A percentile compares a stretch with the other conserved stretches of the same genome.
Conservation (phyloP, 106 monocot species). For the Acorus calamus region DNA sequence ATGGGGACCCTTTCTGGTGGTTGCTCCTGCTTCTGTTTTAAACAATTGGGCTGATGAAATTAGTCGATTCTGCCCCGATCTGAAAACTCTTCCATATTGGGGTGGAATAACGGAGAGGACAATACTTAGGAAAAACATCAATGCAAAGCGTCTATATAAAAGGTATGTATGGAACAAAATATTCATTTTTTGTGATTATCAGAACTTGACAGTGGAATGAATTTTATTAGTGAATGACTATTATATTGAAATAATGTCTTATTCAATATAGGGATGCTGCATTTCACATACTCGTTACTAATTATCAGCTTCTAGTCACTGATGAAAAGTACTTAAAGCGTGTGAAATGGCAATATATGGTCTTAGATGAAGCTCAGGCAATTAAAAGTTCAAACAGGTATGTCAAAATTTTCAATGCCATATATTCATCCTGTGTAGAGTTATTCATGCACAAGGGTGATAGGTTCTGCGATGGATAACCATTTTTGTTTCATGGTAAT, state of each 20-base stretch:
- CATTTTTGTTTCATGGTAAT: no score
- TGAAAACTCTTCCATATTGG: conserved; percentile 96
- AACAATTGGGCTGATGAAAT: conserved; percentile 99
- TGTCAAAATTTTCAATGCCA: conserved; percentile 6
- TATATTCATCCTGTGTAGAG: no score
- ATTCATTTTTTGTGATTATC: neutral
- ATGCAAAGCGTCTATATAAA: conserved; percentile 88
- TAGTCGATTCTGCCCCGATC: conserved; percentile 81
- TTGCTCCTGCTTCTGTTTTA: conserved; percentile 92
- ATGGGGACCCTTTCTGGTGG: conserved; percentile 97
- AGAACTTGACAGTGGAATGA: no score
- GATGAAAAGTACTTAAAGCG: conserved; percentile 84
- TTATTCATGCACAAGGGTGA: no score
- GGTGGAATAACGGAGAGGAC: conserved; percentile 64
- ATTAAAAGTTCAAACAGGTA: conserved; percentile 99
- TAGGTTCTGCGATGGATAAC: no score
- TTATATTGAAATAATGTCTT: neutral
- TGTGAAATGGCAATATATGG: conserved; percentile 99
- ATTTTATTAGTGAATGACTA: neutral
- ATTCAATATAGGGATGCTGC: conserved; percentile 51
- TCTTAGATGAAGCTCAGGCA: conserved; percentile 98
- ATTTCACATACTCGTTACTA: conserved; percentile 96
- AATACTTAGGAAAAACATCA: conserved; percentile 81
- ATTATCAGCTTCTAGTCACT: conserved; percentile 84
- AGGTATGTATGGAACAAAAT: conserved; percentile 30